Evolutionary conservation across 176 grass and related monocot genomes (phyloP).

Genomic region (Raddia distichophylla): DNA sequence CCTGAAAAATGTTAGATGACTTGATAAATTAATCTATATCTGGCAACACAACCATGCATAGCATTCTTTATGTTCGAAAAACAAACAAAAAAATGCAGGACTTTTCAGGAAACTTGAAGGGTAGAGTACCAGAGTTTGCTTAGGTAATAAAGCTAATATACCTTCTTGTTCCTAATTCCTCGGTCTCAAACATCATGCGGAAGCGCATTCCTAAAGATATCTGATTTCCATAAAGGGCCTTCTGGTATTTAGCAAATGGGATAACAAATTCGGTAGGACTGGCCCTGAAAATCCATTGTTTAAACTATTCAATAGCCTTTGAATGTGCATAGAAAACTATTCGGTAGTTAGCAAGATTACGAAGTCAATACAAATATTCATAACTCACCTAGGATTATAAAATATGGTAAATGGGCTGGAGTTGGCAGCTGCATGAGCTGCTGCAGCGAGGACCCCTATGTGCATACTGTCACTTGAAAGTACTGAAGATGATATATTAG

Average conservation of each 20-base stretch:
- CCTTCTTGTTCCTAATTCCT: constrained; percentile 93
- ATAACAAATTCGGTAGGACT: constrained; percentile 98
- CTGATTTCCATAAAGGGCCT: constrained; percentile 87
- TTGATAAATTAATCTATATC: constrained; percentile 10
- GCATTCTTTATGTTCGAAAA: neutral
- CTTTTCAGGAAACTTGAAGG: neutral
- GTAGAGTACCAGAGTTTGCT: neutral
- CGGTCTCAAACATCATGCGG: constrained; percentile 96
- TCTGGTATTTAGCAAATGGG: constrained; percentile 99
- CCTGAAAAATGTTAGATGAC: constrained; percentile 49
- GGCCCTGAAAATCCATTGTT: constrained; percentile 67
- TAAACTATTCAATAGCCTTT: constrained; percentile 19
- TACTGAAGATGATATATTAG: constrained; percentile 92
- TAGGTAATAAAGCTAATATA: constrained; percentile 31
- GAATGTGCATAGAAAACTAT: neutral
- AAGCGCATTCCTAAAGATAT: constrained; percentile 97
- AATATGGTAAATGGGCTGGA: constrained; percentile 95
- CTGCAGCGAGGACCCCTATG: constrained; percentile 97
- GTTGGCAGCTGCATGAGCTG: constrained; percentile 97
- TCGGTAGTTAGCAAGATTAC: neutral
- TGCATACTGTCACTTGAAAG: constrained; percentile 99
- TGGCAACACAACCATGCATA: neutral
- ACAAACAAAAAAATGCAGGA: constrained; percentile 4
- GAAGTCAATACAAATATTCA: constrained; percentile 30
- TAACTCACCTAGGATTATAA: constrained; percentile 90